Evolutionary conservation across 805 yeast species (phyloP).

Genomic region (Monosporozyma unispora): DNA sequence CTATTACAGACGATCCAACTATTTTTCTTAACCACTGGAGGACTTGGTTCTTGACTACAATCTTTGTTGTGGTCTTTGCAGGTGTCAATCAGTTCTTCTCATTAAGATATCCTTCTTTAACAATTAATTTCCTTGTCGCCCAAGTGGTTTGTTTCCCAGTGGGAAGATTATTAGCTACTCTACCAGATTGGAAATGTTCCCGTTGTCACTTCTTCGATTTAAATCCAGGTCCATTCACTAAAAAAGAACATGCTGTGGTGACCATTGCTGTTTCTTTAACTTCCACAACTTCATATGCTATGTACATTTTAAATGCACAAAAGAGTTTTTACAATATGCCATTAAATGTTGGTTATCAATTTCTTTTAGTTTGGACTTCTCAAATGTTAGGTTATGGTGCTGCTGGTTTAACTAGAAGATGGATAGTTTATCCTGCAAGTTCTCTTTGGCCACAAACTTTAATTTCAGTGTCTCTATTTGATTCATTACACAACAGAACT

Average conservation of each 20-base stretch:
- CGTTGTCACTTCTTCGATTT: conserved; percentile 29
- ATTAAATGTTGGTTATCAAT: conserved; percentile 40
- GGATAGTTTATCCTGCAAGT: conserved; percentile 51
- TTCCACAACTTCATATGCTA: conserved; percentile 44
- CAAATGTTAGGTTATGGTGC: conserved; percentile 60
- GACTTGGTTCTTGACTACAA: conserved; percentile 43
- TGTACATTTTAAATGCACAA: conserved; percentile 44
- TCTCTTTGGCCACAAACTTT: conserved; percentile 58
- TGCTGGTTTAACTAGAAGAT: conserved; percentile 51
- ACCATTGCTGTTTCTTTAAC: conserved; percentile 40
- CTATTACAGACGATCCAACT: conserved; percentile 42
- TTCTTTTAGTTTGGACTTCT: conserved; percentile 45
- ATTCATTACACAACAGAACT: conserved; percentile 37
- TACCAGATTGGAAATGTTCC: conserved; percentile 35
- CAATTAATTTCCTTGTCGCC: conserved; percentile 43
- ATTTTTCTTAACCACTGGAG: conserved; percentile 45
- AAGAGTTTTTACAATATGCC: conserved; percentile 38
- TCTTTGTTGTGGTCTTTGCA: conserved; percentile 46
- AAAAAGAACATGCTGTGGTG: conserved; percentile 44
- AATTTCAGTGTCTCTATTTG: conserved; percentile 49
- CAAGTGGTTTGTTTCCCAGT: conserved; percentile 47
- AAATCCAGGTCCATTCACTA: conserved; percentile 46
- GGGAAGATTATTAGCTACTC: conserved; percentile 36
- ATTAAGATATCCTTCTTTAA: conserved; percentile 42
- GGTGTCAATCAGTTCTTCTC: conserved; percentile 50